A percentile compares a stretch with the other conserved stretches of the same genome.
These are phyloP conservation scores for Stachybotrys echinatus DNA, from an alignment of 2,329 filamentous ascomycete species.

Conservation along the genomic window DNA sequence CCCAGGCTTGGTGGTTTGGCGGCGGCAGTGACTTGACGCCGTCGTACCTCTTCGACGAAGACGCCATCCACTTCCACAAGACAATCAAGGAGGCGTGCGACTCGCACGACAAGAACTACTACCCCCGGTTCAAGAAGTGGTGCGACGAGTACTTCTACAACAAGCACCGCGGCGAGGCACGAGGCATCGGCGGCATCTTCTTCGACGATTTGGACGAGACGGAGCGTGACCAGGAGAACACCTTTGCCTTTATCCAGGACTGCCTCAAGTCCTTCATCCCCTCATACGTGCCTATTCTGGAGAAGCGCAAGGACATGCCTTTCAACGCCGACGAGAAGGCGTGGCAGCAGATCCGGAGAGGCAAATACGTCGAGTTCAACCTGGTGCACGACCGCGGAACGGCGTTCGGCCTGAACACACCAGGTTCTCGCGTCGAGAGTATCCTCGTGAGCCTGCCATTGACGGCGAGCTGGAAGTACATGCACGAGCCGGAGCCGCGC, in stretches of 20 bases:
- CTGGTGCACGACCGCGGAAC: conserved; percentile 95
- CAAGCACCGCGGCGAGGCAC: conserved; percentile 80
- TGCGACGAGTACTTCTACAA: conserved; percentile 97
- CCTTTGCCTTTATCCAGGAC: conserved; percentile 85
- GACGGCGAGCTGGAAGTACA: conserved; percentile 92
- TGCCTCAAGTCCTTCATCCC: conserved; percentile 84
- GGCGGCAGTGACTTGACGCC: conserved; percentile 93
- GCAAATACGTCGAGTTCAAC: conserved; percentile 98
- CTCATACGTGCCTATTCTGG: conserved; percentile 83
- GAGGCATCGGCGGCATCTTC: conserved; percentile 94
- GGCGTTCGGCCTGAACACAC: conserved; percentile 88
- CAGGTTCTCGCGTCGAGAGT: conserved; percentile 86
- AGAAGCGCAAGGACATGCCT: conserved; percentile 85
- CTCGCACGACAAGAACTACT: conserved; percentile 87
- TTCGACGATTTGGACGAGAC: conserved; percentile 93
- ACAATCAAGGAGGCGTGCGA: conserved; percentile 92
- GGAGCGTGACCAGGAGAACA: conserved; percentile 80
- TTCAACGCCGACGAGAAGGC: conserved; percentile 82
- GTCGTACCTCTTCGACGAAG: conserved; percentile 91
- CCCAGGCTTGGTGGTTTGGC: conserved; percentile 96
- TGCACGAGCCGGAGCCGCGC: conserved; percentile 76
- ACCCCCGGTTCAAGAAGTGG: conserved; percentile 94
- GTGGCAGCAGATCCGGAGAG: conserved; percentile 92
- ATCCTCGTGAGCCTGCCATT: conserved; percentile 95
- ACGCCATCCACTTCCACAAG: conserved; percentile 93